Percentiles rank a stretch among this genome's conserved stretches.
Conservation (phyloP, 805 yeast species). For the Pichia pseudocactophila region DNA sequence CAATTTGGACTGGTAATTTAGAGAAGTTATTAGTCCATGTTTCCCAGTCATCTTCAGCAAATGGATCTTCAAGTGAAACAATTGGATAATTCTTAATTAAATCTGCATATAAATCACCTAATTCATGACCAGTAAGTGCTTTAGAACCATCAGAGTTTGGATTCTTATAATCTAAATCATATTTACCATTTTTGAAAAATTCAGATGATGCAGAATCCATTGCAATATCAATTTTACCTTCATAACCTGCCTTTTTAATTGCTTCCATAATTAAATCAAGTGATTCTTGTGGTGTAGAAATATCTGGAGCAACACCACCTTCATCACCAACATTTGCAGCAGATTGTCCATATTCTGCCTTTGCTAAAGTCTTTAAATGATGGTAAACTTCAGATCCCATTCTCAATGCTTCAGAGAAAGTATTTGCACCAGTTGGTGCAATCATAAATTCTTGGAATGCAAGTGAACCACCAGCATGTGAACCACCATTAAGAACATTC, state of each 20-base stretch:
- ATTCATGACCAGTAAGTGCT: slow-evolving; percentile 83
- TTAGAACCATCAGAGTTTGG: slow-evolving; percentile 84
- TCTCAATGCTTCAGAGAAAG: slow-evolving; percentile 94
- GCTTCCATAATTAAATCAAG: slow-evolving; percentile 86
- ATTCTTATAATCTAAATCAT: slow-evolving; percentile 98
- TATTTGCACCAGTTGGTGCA: slow-evolving; percentile 85
- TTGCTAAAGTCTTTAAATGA: slow-evolving; percentile 84
- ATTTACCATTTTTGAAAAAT: slow-evolving; percentile 93
- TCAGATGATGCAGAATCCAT: slow-evolving; percentile 96
- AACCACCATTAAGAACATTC: slow-evolving; percentile 98
- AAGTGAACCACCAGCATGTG: slow-evolving; percentile 98
- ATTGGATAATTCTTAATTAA: slow-evolving; percentile 90
- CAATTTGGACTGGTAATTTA: slow-evolving; percentile 76
- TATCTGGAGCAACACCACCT: slow-evolving; percentile 99
- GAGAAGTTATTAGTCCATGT: slow-evolving; percentile 88
- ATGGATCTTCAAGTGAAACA: slow-evolving; percentile 97
- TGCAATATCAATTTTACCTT: slow-evolving; percentile 86
- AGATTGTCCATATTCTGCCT: slow-evolving; percentile 92
- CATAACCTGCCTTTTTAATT: slow-evolving; percentile 91
- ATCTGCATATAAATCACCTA: slow-evolving; percentile 74
- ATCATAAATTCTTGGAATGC: slow-evolving; percentile 99
- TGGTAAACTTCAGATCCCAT: slow-evolving; percentile 98
- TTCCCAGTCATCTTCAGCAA: slow-evolving; percentile 99
- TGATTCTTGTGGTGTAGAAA: slow-evolving; percentile 93
- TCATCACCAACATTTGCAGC: slow-evolving; percentile 99